phyloP scores from a whole-genome alignment of 495 filamentous ascomycete species.

The Neurospora africana region DNA sequence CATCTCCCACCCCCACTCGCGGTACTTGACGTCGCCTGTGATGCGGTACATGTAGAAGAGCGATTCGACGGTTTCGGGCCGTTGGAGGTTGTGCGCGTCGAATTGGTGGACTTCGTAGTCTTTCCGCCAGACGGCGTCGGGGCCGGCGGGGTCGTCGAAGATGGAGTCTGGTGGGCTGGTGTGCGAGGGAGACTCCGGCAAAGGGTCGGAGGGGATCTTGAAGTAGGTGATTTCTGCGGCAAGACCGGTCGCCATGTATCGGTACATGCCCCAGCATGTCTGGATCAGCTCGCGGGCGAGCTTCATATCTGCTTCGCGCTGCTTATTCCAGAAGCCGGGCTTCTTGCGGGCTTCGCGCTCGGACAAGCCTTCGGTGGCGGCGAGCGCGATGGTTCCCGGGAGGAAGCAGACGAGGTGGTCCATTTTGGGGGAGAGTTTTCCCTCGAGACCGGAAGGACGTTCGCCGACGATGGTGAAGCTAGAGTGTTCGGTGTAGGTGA shows the following conservation, averaged over 20 bases:
- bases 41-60: constrained; percentile 99
- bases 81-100: constrained; percentile 88
- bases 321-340: constrained; percentile 53
- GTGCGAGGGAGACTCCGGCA: constrained; percentile 42
- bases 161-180: constrained; percentile 25
- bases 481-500: constrained; percentile 76
- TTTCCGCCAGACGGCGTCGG: constrained; percentile 48
- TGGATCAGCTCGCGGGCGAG: constrained; percentile 86
- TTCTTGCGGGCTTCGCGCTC: constrained; percentile 64
- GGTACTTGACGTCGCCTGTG: constrained; percentile 81
- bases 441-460: constrained; percentile 61
- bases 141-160: constrained; percentile 23
- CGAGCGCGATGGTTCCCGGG: constrained; percentile 89
- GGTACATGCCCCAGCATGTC: constrained; percentile 97
- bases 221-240: constrained; percentile 92
- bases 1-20: constrained; percentile 98
- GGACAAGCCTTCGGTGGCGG: constrained; percentile 66
- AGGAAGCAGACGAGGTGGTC: constrained; percentile 97
- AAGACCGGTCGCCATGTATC: constrained; percentile 73
- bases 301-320: constrained; percentile 76
- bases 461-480: constrained; percentile 82
- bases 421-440: constrained; percentile 73
- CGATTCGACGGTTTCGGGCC: constrained; percentile 90
- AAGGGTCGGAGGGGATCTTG: constrained; percentile 53
- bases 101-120: constrained; percentile 67